Percentiles rank a stretch among this genome's conserved stretches.
These are phyloP conservation scores for Lagenidium sp. DNA, from an alignment of 352 stramenopile genomes.

Conservation along the genomic window DNA sequence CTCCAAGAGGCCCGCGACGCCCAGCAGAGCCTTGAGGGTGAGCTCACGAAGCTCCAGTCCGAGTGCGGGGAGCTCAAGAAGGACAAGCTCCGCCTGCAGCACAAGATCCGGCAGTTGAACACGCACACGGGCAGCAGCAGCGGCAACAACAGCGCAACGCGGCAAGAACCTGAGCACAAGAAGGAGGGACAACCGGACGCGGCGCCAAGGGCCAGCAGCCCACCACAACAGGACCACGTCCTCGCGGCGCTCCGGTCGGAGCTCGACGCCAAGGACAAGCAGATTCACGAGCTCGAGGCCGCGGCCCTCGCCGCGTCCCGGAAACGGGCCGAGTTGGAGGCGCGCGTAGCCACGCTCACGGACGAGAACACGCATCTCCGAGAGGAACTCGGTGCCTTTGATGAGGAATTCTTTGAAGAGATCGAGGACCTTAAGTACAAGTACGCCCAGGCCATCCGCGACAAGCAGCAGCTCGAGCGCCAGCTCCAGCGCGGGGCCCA, in stretches of 20 bases:
- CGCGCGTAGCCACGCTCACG: too few species aligned
- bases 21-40: conserved; percentile 21
- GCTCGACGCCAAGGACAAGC: conserved; percentile 16
- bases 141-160: too few species aligned
- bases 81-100: conserved; percentile 57
- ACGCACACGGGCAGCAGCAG: background rate
- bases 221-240: too few species aligned
- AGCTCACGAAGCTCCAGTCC: conserved; percentile 29
- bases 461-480: conserved; percentile 60
- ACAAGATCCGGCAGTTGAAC: conserved; percentile 43
- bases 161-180: background rate
- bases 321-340: conserved; percentile 9
- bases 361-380: conserved; percentile 64
- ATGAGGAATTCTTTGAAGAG: conserved; percentile 94
- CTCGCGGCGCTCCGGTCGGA: conserved; percentile 10
- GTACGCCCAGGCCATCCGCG: conserved; percentile 80
- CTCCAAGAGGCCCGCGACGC: conserved; percentile 38
- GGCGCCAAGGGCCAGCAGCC: too few species aligned
- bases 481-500: conserved; percentile 5
- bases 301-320: conserved; percentile 6
- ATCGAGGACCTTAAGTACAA: conserved; percentile 95
- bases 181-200: too few species aligned
- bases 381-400: conserved; percentile 85
- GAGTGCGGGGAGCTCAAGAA: conserved; percentile 36
- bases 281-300: conserved; percentile 23